Evolutionary conservation across 371 early-diverging fungal genomes (phyloP).

Genomic region (Mortierella sp.): DNA sequence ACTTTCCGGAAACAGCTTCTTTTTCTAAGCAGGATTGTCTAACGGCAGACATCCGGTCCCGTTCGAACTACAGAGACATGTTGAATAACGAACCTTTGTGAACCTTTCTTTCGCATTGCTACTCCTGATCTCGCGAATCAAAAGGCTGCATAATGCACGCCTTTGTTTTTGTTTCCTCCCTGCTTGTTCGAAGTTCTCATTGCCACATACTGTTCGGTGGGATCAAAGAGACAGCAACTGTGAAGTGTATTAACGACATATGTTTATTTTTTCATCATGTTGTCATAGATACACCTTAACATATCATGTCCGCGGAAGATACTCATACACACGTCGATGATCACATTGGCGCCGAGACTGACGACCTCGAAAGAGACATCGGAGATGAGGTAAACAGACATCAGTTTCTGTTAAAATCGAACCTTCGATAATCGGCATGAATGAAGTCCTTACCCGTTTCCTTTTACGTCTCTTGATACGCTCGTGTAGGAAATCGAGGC

Average conservation of each 20-base stretch:
- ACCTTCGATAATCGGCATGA: background rate
- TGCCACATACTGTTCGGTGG: too few relatives aligned
- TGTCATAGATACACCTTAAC: background rate
- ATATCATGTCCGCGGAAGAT: conserved; percentile 45
- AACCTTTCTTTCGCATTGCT: too few relatives aligned
- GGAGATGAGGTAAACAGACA: conserved; percentile 36
- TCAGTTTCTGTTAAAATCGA: background rate
- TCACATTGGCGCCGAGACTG: conserved; percentile 10
- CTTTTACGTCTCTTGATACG: background rate
- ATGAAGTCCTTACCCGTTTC: background rate
- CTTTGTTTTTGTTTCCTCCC: too few relatives aligned
- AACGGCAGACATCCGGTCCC: too few relatives aligned
- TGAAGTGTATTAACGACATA: background rate
- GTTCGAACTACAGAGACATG: too few relatives aligned
- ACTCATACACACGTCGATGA: conserved; percentile 11
- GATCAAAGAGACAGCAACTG: too few relatives aligned
- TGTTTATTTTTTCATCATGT: background rate
- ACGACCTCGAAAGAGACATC: conserved; percentile 45
- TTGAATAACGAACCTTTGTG: too few relatives aligned
- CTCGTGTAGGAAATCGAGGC: conserved; percentile 68
- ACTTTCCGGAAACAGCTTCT: too few relatives aligned
- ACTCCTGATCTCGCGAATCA: too few relatives aligned
- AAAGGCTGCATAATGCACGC: too few relatives aligned
- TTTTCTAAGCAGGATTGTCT: too few relatives aligned
- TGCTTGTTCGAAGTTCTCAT: too few relatives aligned